Evolutionary conservation across 768 basidiomycete genomes (phyloP).

Genomic region (Lepiota subincarnata): DNA sequence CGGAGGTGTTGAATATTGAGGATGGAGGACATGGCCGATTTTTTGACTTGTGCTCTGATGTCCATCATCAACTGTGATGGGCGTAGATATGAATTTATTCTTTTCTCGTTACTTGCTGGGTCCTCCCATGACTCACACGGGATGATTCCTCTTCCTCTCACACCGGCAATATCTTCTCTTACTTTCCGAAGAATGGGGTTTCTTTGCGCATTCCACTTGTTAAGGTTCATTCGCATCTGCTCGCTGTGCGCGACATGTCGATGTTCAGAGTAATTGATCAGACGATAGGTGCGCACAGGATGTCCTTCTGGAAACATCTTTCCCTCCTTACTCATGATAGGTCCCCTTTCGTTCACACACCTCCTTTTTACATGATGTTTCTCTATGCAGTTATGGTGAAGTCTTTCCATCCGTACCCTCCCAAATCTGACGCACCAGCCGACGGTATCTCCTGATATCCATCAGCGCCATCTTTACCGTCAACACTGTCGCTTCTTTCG

Average conservation of each 20-base stretch:
- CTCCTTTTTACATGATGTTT: conserved; percentile 60
- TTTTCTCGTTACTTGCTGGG: too few relatives aligned
- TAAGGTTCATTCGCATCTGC: conserved; percentile 53
- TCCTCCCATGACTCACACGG: too few relatives aligned
- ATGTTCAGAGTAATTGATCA: conserved; percentile 55
- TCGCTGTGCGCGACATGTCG: conserved; percentile 41
- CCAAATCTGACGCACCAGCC: conserved; percentile 40
- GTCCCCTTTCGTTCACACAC: conserved; percentile 57
- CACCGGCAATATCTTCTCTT: conserved; percentile 35
- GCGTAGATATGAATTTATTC: too few relatives aligned
- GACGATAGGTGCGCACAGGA: conserved; percentile 47
- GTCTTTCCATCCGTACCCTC: conserved; percentile 51
- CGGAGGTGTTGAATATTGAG: conserved; percentile 29
- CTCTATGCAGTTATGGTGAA: conserved; percentile 52
- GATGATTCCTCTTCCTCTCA: too few relatives aligned
- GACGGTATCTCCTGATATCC: conserved; percentile 42
- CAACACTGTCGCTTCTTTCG: conserved; percentile 63
- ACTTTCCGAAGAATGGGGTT: conserved; percentile 56
- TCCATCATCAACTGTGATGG: too few relatives aligned
- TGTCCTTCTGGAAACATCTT: too few relatives aligned
- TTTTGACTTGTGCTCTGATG: too few relatives aligned
- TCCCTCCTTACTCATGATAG: conserved; percentile 23
- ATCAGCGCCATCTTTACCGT: conserved; percentile 51
- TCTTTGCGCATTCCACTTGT: conserved; percentile 55
- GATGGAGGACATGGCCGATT: conserved; percentile 18